These are phyloP conservation scores for Condylostoma magnum DNA, from an alignment of 169 alveolate species.

Conservation along the genomic window DNA sequence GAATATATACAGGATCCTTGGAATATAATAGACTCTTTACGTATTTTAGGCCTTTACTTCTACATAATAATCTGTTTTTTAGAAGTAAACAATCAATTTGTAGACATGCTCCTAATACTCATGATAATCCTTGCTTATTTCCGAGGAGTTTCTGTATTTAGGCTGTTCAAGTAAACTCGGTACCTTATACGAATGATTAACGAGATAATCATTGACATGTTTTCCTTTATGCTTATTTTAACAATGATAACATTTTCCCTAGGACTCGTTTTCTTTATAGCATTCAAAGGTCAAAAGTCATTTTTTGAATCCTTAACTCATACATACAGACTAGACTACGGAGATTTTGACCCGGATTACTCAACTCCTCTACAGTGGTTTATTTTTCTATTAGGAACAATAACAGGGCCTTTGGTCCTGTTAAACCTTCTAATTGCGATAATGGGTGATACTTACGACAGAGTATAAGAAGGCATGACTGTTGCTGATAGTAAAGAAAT, in stretches of 20 bases:
- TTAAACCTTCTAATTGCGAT: slow-evolving; percentile 7
- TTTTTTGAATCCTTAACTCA: too few species aligned
- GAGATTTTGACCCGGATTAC: slow-evolving; percentile 23
- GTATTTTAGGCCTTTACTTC: too few species aligned
- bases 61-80: too few species aligned
- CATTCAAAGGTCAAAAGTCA: too few species aligned
- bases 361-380: background rate
- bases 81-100: too few species aligned
- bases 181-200: background rate
- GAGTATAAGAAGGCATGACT: background rate
- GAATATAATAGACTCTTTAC: too few species aligned
- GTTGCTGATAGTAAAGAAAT: slow-evolving; percentile 10
- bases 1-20: too few species aligned
- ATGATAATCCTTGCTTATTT: background rate
- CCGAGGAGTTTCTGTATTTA: slow-evolving; percentile 26
- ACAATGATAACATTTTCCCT: too few species aligned
- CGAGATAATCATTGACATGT: background rate
- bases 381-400: slow-evolving; percentile 11
- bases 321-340: slow-evolving; percentile 13
- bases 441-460: slow-evolving; percentile 13
- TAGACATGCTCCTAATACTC: background rate
- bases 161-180: background rate
- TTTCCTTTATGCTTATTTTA: slow-evolving; percentile 5
- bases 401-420: slow-evolving; percentile 21
- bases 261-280: too few species aligned